Conservation (phyloP, 495 filamentous ascomycete genomes). For the Annulohypoxylon bovei region DNA sequence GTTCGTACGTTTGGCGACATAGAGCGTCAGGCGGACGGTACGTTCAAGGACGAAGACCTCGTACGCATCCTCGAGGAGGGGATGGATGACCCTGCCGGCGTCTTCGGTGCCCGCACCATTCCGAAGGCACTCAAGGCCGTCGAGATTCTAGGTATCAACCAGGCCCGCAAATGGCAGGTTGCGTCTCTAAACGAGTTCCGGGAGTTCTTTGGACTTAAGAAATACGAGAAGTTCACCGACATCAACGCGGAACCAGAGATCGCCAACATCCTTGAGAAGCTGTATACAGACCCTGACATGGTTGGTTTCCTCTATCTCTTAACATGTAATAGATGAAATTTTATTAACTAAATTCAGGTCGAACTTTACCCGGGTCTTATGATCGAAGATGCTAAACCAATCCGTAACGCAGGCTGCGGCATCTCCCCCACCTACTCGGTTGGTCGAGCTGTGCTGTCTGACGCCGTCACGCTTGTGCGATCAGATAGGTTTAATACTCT, state of each 20-base stretch:
- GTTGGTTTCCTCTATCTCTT: too few relatives aligned
- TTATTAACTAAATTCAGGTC: too few relatives aligned
- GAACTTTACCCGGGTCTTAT: conserved; percentile 66
- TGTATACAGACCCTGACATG: conserved; percentile 81
- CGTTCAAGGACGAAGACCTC: conserved; percentile 69
- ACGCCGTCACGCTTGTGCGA: conserved; percentile 80
- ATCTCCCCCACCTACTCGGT: conserved; percentile 76
- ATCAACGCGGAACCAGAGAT: conserved; percentile 85
- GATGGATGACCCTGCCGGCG: conserved; percentile 66
- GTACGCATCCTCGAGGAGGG: conserved; percentile 68
- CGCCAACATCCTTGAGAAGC: conserved; percentile 71
- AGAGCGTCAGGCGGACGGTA: conserved; percentile 63
- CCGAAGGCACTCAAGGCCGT: conserved; percentile 74
- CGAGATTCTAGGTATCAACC: conserved; percentile 81
- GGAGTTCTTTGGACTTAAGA: conserved; percentile 73
- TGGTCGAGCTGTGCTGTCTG: conserved; percentile 78
- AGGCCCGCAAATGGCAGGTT: conserved; percentile 79
- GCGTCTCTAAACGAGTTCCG: conserved; percentile 86
- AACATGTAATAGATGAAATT: too few relatives aligned
- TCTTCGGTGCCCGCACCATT: conserved; percentile 72
- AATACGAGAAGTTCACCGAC: conserved; percentile 75
- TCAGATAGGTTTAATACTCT: conserved; percentile 83
- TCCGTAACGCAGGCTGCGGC: conserved; percentile 72
- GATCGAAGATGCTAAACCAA: conserved; percentile 74
- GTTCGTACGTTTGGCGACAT: conserved; percentile 69